Percentiles rank a stretch among this genome's conserved stretches.
Evolutionary conservation across 23 red algal genomes (phyloP).

Genomic region (Gracilaria vermiculophylla): DNA sequence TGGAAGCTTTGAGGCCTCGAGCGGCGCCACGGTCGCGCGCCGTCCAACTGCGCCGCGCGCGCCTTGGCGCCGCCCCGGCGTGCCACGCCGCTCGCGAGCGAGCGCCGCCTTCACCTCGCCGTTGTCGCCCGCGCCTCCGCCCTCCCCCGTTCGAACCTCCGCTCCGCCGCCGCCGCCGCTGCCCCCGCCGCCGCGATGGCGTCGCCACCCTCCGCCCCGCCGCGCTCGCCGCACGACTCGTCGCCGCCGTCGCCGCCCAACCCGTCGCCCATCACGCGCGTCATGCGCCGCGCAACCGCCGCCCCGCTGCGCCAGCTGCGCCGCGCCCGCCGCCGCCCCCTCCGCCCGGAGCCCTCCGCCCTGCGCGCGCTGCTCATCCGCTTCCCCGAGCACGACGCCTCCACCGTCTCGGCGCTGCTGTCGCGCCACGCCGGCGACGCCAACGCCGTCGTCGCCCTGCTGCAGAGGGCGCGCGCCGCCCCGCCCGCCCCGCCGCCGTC

Average conservation of each 20-base stretch:
- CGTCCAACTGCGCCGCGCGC: neutral
- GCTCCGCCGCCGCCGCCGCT: neutral
- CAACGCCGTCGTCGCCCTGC: neutral
- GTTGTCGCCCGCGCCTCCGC: neutral
- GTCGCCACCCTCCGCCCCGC: neutral
- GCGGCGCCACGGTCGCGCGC: no score
- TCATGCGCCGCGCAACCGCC: constrained; percentile 7
- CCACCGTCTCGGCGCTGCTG: constrained; percentile 45
- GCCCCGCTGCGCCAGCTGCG: neutral
- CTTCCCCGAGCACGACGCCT: constrained; percentile 55
- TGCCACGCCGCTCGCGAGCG: neutral
- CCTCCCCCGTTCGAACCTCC: neutral
- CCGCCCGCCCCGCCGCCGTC: neutral
- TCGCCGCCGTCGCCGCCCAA: neutral
- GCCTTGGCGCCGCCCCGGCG: neutral
- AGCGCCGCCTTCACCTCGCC: neutral
- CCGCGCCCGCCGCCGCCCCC: neutral
- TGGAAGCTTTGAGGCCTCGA: no score
- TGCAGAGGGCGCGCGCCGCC: neutral
- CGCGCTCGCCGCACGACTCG: neutral
- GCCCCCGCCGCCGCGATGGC: neutral
- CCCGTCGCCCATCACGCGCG: constrained; percentile 16
- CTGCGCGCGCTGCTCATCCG: constrained; percentile 31
- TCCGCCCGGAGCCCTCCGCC: neutral
- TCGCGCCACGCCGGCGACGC: constrained; percentile 10